phyloP scores from a whole-genome alignment of 1,284 basidiomycete species.

The Ustilago trichophora region DNA sequence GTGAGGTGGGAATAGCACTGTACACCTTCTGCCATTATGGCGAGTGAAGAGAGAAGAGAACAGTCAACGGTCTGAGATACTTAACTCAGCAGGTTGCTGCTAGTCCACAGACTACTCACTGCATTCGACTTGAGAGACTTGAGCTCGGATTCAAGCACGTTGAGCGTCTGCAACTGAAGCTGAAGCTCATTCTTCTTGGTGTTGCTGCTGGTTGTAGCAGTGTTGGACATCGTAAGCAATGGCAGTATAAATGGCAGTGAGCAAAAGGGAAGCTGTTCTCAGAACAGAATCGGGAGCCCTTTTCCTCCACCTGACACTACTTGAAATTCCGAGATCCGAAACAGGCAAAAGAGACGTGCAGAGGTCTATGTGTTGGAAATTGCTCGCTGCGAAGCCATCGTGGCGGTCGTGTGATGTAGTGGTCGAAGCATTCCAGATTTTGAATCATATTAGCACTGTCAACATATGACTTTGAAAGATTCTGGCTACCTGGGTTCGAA shows the following conservation, averaged over 20 bases:
- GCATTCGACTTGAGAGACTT: constrained; percentile 21
- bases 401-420: constrained; percentile 31
- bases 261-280: too few species aligned
- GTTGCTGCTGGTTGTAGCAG: background rate
- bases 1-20: constrained; percentile 20
- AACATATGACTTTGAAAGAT: constrained; percentile 4
- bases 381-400: background rate
- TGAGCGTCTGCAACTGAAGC: constrained; percentile 31
- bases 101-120: too few species aligned
- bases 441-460: too few species aligned
- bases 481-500: constrained; percentile 43
- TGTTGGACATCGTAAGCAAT: background rate
- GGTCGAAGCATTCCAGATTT: constrained; percentile 21
- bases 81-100: too few species aligned
- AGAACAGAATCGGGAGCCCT: too few species aligned
- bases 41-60: too few species aligned
- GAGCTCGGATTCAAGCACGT: constrained; percentile 34
- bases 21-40: constrained; percentile 24
- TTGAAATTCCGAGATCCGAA: background rate
- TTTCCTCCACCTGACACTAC: background rate
- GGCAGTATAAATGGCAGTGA: background rate
- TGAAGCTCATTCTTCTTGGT: constrained; percentile 10
- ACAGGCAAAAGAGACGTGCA: too few species aligned
- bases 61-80: too few species aligned
- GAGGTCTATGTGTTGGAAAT: background rate